Evolutionary conservation across 495 filamentous ascomycete species (phyloP).

Genomic region (Aeminium ludgeri): DNA sequence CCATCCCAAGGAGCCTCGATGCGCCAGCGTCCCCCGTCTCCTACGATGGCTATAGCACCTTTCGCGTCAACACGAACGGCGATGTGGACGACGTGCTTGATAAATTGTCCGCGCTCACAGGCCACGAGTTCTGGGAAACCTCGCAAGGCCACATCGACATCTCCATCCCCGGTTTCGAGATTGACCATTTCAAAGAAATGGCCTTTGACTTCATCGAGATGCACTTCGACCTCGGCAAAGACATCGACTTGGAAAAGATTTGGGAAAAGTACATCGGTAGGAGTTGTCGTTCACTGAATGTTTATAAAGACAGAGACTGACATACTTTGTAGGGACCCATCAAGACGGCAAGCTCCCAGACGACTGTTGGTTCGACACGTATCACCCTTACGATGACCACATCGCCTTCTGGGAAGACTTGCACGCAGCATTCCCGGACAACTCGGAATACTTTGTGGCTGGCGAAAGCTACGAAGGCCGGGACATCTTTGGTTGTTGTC

Average conservation of each 20-base stretch:
- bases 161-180: conserved; percentile 26
- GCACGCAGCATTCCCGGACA: conserved; percentile 28
- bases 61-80: conserved; percentile 22
- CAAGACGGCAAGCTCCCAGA: conserved; percentile 1
- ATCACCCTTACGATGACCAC: conserved; percentile 41
- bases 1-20: conserved; percentile 1
- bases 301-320: too few relatives aligned
- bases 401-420: conserved; percentile 36
- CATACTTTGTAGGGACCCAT: neutral
- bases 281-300: neutral
- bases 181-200: conserved; percentile 22
- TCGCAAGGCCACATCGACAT: conserved; percentile 26
- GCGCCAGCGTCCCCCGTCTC: conserved; percentile 9
- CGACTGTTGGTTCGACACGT: conserved; percentile 38
- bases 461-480: conserved; percentile 36
- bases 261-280: neutral
- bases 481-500: conserved; percentile 35
- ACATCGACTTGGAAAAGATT: conserved; percentile 26
- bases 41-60: conserved; percentile 33
- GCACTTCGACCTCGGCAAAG: conserved; percentile 30
- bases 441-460: conserved; percentile 35
- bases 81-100: conserved; percentile 14
- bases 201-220: conserved; percentile 25
- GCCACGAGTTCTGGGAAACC: conserved; percentile 20
- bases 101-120: conserved; percentile 13